phyloP scores from a whole-genome alignment of 768 basidiomycete species.

The Phlegmacium glaucopus region DNA sequence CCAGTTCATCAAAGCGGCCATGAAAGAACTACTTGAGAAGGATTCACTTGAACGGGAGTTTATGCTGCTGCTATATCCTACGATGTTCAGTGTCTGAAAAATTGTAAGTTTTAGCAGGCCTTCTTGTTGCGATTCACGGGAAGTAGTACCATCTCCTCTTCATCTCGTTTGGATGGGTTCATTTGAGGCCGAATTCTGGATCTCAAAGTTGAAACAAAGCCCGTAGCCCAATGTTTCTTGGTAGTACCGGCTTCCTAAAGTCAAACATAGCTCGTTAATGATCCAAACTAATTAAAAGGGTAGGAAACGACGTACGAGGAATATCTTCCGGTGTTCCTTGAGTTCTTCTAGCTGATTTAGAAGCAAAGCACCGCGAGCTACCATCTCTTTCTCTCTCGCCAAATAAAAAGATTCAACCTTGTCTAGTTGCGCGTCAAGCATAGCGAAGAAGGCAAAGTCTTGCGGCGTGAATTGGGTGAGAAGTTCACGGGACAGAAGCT shows the following conservation, averaged over 20 bases:
- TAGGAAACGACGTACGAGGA: constrained; percentile 40
- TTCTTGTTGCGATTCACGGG: too few relatives aligned
- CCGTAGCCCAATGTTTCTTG: not conserved
- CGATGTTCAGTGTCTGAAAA: too few relatives aligned
- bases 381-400: constrained; percentile 64
- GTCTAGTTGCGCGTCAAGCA: constrained; percentile 74
- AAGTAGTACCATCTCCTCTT: too few relatives aligned
- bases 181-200: too few relatives aligned
- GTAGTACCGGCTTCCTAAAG: not conserved
- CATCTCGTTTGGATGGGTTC: too few relatives aligned
- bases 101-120: too few relatives aligned
- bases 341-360: constrained; percentile 74
- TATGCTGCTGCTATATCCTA: too few relatives aligned
- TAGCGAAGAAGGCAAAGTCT: constrained; percentile 71
- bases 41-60: too few relatives aligned
- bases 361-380: constrained; percentile 41
- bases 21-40: too few relatives aligned
- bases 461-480: constrained; percentile 53
- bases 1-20: not conserved
- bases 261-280: not conserved
- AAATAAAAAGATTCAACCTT: constrained; percentile 86
- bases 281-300: too few relatives aligned
- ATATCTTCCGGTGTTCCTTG: constrained; percentile 58
- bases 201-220: too few relatives aligned
- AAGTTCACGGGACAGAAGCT: constrained; percentile 42